phyloP scores from a whole-genome alignment of 768 basidiomycete genomes.

The Agrocybe chaxingu region DNA sequence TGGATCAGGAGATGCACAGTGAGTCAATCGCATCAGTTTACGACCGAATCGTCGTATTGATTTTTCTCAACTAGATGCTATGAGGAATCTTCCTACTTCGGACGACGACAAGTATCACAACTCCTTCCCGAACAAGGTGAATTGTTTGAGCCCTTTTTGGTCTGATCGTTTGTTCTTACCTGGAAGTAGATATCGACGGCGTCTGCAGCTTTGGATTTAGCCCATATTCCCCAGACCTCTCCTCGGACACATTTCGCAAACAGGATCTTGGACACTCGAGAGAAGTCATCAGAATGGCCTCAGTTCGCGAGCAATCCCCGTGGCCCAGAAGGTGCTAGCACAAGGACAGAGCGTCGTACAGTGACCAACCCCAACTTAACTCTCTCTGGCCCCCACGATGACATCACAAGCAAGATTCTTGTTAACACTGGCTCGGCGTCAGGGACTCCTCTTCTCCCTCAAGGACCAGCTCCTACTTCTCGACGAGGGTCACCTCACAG shows the following conservation, averaged over 20 bases:
- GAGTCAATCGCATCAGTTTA: slow-evolving; percentile 26
- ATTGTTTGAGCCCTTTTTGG: background rate
- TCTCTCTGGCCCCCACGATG: slow-evolving; percentile 53
- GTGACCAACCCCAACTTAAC: slow-evolving; percentile 75
- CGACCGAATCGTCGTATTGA: slow-evolving; percentile 7
- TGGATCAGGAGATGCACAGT: slow-evolving; percentile 96
- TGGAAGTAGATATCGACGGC: slow-evolving; percentile 68
- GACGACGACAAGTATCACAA: slow-evolving; percentile 84
- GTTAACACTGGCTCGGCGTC: slow-evolving; percentile 51
- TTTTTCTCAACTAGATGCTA: slow-evolving; percentile 58
- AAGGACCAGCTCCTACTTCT: slow-evolving; percentile 48
- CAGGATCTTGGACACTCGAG: slow-evolving; percentile 54
- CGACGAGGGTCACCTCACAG: slow-evolving; percentile 75
- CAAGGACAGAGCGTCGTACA: slow-evolving; percentile 62
- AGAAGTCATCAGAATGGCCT: slow-evolving; percentile 91
- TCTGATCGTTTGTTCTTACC: slow-evolving; percentile 4
- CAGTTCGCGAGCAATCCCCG: slow-evolving; percentile 72
- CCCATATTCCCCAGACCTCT: slow-evolving; percentile 82
- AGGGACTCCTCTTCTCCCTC: slow-evolving; percentile 61
- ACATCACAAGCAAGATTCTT: slow-evolving; percentile 41
- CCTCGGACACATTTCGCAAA: slow-evolving; percentile 56
- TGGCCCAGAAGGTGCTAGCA: slow-evolving; percentile 53
- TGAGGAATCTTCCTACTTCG: slow-evolving; percentile 82
- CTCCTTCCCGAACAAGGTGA: slow-evolving; percentile 63
- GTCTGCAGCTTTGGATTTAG: slow-evolving; percentile 91